These are phyloP conservation scores for Gossypium lobatum DNA, from an alignment of 441 rosid genomes.

Conservation along the genomic window DNA sequence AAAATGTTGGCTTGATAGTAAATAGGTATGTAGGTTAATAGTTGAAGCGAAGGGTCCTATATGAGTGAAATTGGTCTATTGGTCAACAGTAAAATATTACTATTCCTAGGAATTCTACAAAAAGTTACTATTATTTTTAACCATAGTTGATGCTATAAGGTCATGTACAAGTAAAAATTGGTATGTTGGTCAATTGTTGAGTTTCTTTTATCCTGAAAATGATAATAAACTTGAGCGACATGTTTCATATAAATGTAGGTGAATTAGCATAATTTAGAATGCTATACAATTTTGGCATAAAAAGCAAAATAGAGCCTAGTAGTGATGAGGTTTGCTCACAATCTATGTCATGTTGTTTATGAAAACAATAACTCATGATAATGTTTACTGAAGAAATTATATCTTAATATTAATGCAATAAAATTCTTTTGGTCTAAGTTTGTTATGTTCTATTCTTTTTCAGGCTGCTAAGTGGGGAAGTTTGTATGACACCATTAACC, in stretches of 20 bases:
- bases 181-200: background rate
- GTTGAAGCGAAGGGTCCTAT: background rate
- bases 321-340: background rate
- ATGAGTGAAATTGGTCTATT: background rate
- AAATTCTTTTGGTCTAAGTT: conserved; percentile 9
- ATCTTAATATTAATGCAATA: background rate
- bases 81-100: background rate
- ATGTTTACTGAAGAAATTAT: background rate
- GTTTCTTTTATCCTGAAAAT: background rate
- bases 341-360: background rate
- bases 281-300: background rate
- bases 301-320: background rate
- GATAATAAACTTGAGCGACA: background rate
- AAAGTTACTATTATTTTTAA: background rate
- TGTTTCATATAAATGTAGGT: background rate
- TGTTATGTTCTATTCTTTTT: conserved; percentile 21
- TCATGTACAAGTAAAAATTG: background rate
- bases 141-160: background rate
- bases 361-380: background rate
- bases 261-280: background rate
- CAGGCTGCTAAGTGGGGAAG: conserved; percentile 73
- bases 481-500: conserved; percentile 54
- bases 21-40: background rate
- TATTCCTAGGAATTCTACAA: background rate
- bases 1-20: background rate